A percentile compares a stretch with the other conserved stretches of the same genome.
Conservation (phyloP, 495 filamentous ascomycete species). For the Aspergillus egyptiacus region DNA sequence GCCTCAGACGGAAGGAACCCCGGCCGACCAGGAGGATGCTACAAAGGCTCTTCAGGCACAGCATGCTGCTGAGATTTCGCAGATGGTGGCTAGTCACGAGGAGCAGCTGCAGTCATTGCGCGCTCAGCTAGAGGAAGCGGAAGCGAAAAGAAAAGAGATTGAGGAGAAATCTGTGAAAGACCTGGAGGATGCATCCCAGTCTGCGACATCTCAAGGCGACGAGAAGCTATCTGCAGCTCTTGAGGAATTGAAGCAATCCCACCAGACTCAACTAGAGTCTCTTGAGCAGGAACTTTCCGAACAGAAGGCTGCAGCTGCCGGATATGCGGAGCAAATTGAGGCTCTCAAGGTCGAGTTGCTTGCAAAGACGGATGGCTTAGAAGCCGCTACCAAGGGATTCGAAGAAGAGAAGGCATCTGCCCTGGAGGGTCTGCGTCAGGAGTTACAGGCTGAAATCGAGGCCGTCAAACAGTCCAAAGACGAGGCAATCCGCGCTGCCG, state of each 20-base stretch:
- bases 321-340: constrained; percentile 36
- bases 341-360: constrained; percentile 37
- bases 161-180: constrained; percentile 39
- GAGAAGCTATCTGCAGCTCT: constrained; percentile 30
- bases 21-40: constrained; percentile 21
- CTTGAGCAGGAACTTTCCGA: constrained; percentile 34
- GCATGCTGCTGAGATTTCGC: constrained; percentile 36
- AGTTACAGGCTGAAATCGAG: constrained; percentile 41
- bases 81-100: constrained; percentile 31
- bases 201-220: constrained; percentile 33
- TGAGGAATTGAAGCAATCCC: constrained; percentile 35
- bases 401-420: constrained; percentile 37
- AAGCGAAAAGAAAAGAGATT: constrained; percentile 35
- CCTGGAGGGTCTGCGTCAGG: constrained; percentile 33
- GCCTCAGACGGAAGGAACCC: constrained; percentile 24
- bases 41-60: constrained; percentile 30
- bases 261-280: constrained; percentile 34
- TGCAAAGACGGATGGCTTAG: constrained; percentile 27
- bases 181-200: constrained; percentile 36
- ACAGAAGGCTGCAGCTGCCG: constrained; percentile 31
- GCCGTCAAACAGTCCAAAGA: constrained; percentile 37
- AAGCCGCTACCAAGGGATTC: constrained; percentile 22
- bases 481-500: constrained; percentile 37
- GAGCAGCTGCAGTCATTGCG: constrained; percentile 35
- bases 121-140: constrained; percentile 34